A percentile compares a stretch with the other conserved stretches of the same genome.
These are phyloP conservation scores for Aspergillus saccharolyticus DNA, from an alignment of 495 filamentous ascomycete species.

Conservation along the genomic window DNA sequence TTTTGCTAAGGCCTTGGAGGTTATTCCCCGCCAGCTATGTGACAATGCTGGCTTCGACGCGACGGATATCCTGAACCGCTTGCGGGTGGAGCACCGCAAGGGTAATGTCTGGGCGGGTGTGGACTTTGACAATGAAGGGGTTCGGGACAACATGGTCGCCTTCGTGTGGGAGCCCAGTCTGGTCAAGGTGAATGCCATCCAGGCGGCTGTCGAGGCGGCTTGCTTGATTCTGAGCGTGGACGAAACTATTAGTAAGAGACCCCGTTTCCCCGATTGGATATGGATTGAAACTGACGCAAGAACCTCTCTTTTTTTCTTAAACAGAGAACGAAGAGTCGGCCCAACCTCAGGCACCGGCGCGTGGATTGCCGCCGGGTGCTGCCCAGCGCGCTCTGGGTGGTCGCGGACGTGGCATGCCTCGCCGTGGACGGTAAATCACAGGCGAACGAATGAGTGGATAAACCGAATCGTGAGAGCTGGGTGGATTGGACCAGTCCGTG, in stretches of 20 bases:
- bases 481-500: constrained; percentile 1
- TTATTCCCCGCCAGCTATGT: constrained; percentile 93
- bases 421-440: constrained; percentile 30
- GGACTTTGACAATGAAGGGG: constrained; percentile 87
- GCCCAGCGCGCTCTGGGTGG: constrained; percentile 84
- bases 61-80: constrained; percentile 90
- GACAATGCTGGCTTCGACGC: constrained; percentile 98
- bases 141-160: constrained; percentile 83
- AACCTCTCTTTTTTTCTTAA: not conserved
- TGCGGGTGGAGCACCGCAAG: constrained; percentile 91
- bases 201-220: constrained; percentile 89
- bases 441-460: not conserved
- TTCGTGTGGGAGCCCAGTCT: constrained; percentile 97
- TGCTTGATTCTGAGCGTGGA: constrained; percentile 95
- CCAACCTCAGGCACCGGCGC: constrained; percentile 68
- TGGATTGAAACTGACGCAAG: constrained; percentile 16
- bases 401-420: constrained; percentile 86
- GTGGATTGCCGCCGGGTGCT: constrained; percentile 82
- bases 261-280: not conserved
- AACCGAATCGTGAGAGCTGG: too few relatives aligned
- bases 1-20: constrained; percentile 94
- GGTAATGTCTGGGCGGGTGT: constrained; percentile 92
- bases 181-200: constrained; percentile 96
- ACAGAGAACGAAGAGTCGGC: constrained; percentile 83
- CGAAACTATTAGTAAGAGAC: constrained; percentile 78